These are phyloP conservation scores for Orbilia oligospora DNA, from an alignment of 2,329 filamentous ascomycete species.

Conservation along the genomic window DNA sequence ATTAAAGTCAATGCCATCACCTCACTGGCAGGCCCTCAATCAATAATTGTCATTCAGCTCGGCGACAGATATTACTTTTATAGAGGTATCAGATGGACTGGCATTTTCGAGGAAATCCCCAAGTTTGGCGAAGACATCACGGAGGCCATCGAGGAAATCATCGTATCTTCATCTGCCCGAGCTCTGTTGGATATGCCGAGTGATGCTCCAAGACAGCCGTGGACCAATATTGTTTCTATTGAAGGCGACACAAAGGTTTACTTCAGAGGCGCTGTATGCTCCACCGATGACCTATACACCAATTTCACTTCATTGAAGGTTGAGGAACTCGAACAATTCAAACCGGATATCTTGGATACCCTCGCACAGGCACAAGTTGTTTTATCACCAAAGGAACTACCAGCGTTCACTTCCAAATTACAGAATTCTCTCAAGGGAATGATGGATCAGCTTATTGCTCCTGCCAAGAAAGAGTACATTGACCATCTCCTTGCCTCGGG, in stretches of 20 bases:
- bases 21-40: slow-evolving; percentile 64
- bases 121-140: slow-evolving; percentile 63
- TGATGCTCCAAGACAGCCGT: slow-evolving; percentile 22
- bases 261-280: slow-evolving; percentile 31
- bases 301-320: slow-evolving; percentile 44
- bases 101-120: slow-evolving; percentile 61
- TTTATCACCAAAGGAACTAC: slow-evolving; percentile 49
- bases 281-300: slow-evolving; percentile 46
- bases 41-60: slow-evolving; percentile 63
- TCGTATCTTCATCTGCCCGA: not conserved
- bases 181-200: not conserved
- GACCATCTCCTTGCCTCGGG: slow-evolving; percentile 40
- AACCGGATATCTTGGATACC: slow-evolving; percentile 49
- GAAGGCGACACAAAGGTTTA: slow-evolving; percentile 48
- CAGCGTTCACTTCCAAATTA: slow-evolving; percentile 49
- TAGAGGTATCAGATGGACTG: slow-evolving; percentile 61
- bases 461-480: slow-evolving; percentile 51
- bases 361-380: slow-evolving; percentile 48
- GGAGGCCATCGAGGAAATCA: slow-evolving; percentile 53
- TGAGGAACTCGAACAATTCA: slow-evolving; percentile 48
- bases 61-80: slow-evolving; percentile 64
- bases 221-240: slow-evolving; percentile 58
- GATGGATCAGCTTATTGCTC: slow-evolving; percentile 44
- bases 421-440: slow-evolving; percentile 38
- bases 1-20: slow-evolving; percentile 64